Base-by-base conservation (phyloP, 768 basidiomycete genomes). In the Hypholoma fasciculare region DNA sequence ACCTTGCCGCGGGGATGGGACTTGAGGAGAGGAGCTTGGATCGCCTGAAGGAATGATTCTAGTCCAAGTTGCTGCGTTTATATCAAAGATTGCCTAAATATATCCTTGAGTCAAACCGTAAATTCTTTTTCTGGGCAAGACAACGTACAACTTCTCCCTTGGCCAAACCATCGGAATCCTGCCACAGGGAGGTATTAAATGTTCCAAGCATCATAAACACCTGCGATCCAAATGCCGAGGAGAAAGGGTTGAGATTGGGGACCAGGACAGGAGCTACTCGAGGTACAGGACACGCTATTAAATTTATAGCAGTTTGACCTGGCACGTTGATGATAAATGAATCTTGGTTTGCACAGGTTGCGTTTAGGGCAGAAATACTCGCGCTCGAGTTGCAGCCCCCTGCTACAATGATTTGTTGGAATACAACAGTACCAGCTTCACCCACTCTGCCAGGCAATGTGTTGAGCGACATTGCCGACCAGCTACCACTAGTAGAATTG, bases 41-140 rank as follows among this genome's bases (percentile, higher is more conserved):
- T 93, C 90, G 37, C 90, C 90, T 37, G 91, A 78, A 39, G 91
- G 91, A 37, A 92, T 70, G 16, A 90, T 70, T 62, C 91, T 82
- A 48, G 83, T 85, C 92, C 90, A 93, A 8, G 80, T 74, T 6
- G 82, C 87, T 2, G 84, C 81, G 36, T 77, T 73, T 34, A 79
- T 75, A 61, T 90, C 83, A 39, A 92, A 72, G 12, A 92, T 74
- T 56, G 81, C 86, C 87, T 89, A 52, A 2, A 56, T 44, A 52
- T 13, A 59, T n/a, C 50, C 58, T 40, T 36, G 16, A 57, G 59
- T 40, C 60, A 34, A 23, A 43, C 20, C 58, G 8, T 40, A 27
- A 30, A 20, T 54, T 37, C 42, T 49, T 39, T 49, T 46, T 53
- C 50, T 12, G 26, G 12, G 27, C 53, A 49, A 48, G 34, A 57